These are phyloP conservation scores for Pseudocercospora ulei DNA, from an alignment of 2,329 filamentous ascomycete genomes.

Conservation along the genomic window DNA sequence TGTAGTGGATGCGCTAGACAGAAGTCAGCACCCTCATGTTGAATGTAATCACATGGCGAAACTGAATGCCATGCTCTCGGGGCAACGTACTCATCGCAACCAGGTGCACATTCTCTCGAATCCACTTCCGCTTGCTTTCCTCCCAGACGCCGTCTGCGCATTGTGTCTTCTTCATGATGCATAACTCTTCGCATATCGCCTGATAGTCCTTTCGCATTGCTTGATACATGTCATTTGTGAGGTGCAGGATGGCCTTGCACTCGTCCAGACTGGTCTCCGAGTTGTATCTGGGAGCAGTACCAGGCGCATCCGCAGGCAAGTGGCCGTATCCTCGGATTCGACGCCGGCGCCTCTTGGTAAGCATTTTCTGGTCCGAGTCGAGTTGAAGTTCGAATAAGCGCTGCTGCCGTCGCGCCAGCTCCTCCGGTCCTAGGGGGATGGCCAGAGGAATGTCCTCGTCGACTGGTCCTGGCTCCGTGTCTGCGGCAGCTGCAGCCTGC, in stretches of 20 bases:
- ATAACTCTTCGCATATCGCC: constrained; percentile 56
- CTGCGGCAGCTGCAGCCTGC: constrained; percentile 2
- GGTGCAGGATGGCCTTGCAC: constrained; percentile 57
- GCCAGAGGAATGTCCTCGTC: constrained; percentile 1
- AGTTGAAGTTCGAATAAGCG: constrained; percentile 32
- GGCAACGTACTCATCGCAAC: constrained; percentile 50
- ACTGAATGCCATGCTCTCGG: no score
- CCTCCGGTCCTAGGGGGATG: constrained; percentile 17
- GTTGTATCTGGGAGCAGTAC: constrained; percentile 55
- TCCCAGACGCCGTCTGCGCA: constrained; percentile 67
- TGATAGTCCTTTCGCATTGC: constrained; percentile 58
- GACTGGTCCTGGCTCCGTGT: not conserved
- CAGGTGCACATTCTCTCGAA: constrained; percentile 56
- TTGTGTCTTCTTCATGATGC: constrained; percentile 64
- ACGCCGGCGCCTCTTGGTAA: constrained; percentile 56
- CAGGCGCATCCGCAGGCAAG: constrained; percentile 56
- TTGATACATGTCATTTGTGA: constrained; percentile 56
- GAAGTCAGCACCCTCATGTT: no score
- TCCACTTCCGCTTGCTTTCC: constrained; percentile 55
- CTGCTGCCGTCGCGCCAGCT: constrained; percentile 22
- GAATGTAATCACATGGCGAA: no score
- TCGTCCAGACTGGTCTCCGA: constrained; percentile 76
- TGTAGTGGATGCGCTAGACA: constrained; percentile 49
- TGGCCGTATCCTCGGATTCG: constrained; percentile 60
- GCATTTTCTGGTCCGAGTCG: constrained; percentile 52